These are phyloP conservation scores for Lepidium africanum DNA, from an alignment of 345 rosid species.

Conservation along the genomic window DNA sequence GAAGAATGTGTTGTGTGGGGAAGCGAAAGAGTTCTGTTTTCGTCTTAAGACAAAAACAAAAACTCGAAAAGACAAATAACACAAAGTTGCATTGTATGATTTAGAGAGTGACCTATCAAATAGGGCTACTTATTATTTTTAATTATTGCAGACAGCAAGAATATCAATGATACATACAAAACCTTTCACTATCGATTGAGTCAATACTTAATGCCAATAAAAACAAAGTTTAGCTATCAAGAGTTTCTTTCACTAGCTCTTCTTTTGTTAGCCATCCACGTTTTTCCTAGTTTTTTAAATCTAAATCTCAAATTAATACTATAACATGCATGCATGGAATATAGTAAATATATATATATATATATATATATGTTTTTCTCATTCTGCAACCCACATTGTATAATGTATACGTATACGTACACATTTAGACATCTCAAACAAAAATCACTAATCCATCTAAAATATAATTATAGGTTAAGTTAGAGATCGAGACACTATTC, in stretches of 20 bases:
- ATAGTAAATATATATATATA: no score
- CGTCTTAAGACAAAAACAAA: conserved; percentile 9
- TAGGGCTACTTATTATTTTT: not conserved
- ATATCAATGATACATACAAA: conserved; percentile 15
- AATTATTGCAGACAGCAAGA: conserved; percentile 26
- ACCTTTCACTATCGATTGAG: conserved; percentile 7
- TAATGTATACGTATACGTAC: no score
- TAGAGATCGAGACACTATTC: not conserved
- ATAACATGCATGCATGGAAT: not conserved
- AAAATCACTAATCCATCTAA: not conserved
- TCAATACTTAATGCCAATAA: conserved; percentile 15
- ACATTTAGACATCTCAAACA: no score
- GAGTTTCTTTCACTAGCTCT: not conserved
- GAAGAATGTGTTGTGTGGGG: conserved; percentile 2
- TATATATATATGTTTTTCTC: no score
- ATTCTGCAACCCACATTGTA: no score
- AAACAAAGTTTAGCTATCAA: not conserved
- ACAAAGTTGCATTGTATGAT: conserved; percentile 16
- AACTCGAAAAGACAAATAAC: not conserved
- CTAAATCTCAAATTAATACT: not conserved
- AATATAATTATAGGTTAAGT: not conserved
- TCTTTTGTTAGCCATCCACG: conserved; percentile 5
- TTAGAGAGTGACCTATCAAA: conserved; percentile 19
- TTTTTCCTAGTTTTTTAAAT: not conserved
- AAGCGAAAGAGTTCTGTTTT: conserved; percentile 16